phyloP scores from a whole-genome alignment of 163 green algal genomes.

The Coccomyxa subellipsoidea region DNA sequence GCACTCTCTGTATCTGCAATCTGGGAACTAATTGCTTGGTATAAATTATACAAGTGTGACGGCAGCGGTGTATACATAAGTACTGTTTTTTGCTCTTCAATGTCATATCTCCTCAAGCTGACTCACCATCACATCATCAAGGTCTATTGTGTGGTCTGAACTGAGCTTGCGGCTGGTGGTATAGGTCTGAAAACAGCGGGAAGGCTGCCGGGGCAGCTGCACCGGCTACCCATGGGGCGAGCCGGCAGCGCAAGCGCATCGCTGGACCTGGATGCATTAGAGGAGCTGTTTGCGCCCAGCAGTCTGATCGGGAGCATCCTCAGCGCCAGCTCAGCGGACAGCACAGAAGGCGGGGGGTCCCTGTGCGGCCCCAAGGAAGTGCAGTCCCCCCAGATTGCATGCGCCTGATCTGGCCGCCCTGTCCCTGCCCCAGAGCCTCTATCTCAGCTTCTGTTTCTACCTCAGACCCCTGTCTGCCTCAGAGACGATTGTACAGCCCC shows the following conservation, averaged over 20 bases:
- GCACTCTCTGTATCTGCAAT: neutral
- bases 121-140: too few species aligned
- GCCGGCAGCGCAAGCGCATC: neutral
- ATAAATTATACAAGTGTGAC: too few species aligned
- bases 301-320: neutral
- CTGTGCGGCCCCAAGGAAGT: neutral
- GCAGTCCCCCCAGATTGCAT: neutral
- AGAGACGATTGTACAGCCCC: too few species aligned
- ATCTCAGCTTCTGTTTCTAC: too few species aligned
- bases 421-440: too few species aligned
- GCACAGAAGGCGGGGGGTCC: neutral
- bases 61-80: too few species aligned
- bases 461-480: too few species aligned
- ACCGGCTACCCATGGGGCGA: neutral
- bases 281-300: neutral
- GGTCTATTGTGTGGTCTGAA: neutral
- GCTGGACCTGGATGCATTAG: neutral
- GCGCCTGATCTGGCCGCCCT: neutral
- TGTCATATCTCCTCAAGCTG: too few species aligned
- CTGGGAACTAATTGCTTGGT: too few species aligned
- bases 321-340: neutral
- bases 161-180: too few species aligned
- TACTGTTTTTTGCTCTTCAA: too few species aligned
- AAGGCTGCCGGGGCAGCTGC: neutral
- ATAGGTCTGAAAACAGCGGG: too few species aligned